phyloP scores from a whole-genome alignment of 192 early-diverging fungal species.

The Podila epicladia region DNA sequence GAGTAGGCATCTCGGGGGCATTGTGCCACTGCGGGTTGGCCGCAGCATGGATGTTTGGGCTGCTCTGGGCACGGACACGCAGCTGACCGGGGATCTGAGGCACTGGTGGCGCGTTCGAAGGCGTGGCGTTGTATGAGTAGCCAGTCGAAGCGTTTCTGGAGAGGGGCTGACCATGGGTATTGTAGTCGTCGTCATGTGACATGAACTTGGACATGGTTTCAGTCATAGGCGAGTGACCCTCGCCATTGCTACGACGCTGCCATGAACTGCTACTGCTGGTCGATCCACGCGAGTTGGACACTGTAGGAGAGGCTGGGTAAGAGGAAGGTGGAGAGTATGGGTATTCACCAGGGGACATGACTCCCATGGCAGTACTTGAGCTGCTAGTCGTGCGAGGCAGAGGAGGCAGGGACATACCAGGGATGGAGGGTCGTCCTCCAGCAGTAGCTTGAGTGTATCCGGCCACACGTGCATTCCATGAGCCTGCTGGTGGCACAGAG shows the following conservation, averaged over 20 bases:
- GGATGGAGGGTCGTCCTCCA: conserved; percentile 30
- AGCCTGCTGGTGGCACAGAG: conserved; percentile 25
- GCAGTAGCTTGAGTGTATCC: conserved; percentile 31
- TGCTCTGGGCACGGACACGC: conserved; percentile 65
- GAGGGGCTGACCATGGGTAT: conserved; percentile 43
- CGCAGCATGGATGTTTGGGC: conserved; percentile 63
- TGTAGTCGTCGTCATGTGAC: conserved; percentile 51
- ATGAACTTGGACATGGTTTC: conserved; percentile 66
- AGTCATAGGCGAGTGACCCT: conserved; percentile 57
- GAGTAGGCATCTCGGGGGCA: conserved; percentile 42
- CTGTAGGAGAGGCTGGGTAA: conserved; percentile 63
- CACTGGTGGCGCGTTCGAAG: conserved; percentile 29
- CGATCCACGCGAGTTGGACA: conserved; percentile 55
- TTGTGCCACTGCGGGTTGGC: conserved; percentile 49
- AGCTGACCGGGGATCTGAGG: conserved; percentile 52
- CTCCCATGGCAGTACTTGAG: conserved; percentile 40
- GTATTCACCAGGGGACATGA: conserved; percentile 51
- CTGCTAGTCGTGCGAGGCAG: conserved; percentile 45
- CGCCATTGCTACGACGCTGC: conserved; percentile 56
- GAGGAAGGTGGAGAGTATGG: conserved; percentile 65
- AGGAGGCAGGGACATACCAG: conserved; percentile 51
- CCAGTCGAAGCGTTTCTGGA: conserved; percentile 48
- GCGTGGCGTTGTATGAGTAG: conserved; percentile 40
- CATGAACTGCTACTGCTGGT: conserved; percentile 52
- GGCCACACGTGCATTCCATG: conserved; percentile 36